Conservation (phyloP, 2,329 filamentous ascomycete species). For the Coniochaeta pulveracea region DNA sequence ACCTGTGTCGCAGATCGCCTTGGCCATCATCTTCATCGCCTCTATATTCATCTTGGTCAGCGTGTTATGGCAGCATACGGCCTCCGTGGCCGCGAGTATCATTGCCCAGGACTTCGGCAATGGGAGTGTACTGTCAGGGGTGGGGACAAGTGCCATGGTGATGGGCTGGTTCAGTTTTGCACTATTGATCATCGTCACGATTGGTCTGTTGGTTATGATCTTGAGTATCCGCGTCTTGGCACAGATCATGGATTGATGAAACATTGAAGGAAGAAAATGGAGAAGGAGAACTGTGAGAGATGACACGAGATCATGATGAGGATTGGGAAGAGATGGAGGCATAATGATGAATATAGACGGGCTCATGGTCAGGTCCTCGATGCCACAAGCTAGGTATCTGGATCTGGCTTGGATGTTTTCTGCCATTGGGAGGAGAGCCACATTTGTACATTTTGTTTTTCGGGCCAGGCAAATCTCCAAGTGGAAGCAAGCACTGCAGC, state of each 20-base stretch:
- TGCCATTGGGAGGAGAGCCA: background rate
- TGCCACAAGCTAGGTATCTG: background rate
- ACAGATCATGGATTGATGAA: constrained; percentile 34
- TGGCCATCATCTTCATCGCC: constrained; percentile 80
- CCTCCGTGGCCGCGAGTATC: constrained; percentile 86
- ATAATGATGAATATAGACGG: background rate
- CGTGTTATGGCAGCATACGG: constrained; percentile 84
- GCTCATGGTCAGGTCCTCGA: constrained; percentile 1
- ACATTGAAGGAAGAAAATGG: background rate
- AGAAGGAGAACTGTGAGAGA: background rate
- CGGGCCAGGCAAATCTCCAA: background rate
- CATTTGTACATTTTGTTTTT: background rate
- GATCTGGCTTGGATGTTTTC: background rate
- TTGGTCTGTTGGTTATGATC: constrained; percentile 92
- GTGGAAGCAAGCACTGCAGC: constrained; percentile 1
- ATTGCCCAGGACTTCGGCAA: constrained; percentile 91
- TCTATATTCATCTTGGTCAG: constrained; percentile 65
- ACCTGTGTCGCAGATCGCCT: constrained; percentile 81
- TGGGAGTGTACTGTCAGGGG: constrained; percentile 73
- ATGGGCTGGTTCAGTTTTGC: constrained; percentile 97
- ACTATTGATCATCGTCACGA: constrained; percentile 86
- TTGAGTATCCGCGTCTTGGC: constrained; percentile 76
- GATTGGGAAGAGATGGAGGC: background rate
- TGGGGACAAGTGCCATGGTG: constrained; percentile 92
- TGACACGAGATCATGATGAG: constrained; percentile 4